Conservation (phyloP, 441 rosid species). For the Aleurites moluccanus region DNA sequence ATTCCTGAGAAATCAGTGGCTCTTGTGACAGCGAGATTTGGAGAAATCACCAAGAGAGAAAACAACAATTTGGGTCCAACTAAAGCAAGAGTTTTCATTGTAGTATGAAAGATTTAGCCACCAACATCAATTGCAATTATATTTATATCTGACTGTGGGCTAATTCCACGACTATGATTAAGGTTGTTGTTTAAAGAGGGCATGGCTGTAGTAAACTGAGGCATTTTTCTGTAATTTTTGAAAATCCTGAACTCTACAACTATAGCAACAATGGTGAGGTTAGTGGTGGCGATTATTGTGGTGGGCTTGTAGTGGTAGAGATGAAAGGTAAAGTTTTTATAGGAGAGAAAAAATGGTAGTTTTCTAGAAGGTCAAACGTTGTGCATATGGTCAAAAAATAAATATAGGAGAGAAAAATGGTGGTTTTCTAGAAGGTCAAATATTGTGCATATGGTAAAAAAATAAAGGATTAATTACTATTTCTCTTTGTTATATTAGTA, state of each 20-base stretch:
- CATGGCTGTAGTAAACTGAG: conserved; percentile 4
- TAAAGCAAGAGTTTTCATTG: conserved; percentile 62
- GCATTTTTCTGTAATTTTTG: conserved; percentile 1
- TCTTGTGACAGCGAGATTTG: conserved; percentile 61
- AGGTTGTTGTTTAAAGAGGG: neutral
- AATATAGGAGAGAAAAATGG: too few relatives aligned
- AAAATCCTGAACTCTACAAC: neutral
- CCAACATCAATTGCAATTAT: conserved; percentile 74
- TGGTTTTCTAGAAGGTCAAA: too few relatives aligned
- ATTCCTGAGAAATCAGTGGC: conserved; percentile 88
- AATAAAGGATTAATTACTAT: too few relatives aligned
- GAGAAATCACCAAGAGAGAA: conserved; percentile 60
- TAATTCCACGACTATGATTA: conserved; percentile 1
- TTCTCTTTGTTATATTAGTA: too few relatives aligned
- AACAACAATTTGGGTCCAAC: conserved; percentile 68
- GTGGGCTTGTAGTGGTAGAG: neutral
- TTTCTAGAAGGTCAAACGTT: neutral
- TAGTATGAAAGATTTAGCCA: conserved; percentile 79
- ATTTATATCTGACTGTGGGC: conserved; percentile 28
- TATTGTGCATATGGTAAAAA: too few relatives aligned
- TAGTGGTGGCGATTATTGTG: neutral
- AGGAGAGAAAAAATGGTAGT: neutral
- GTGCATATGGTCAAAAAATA: neutral
- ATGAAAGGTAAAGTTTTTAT: neutral
- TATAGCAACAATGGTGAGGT: neutral